Conservation (phyloP, 106 monocot species). For the Dendrobium chrysotoxum region DNA sequence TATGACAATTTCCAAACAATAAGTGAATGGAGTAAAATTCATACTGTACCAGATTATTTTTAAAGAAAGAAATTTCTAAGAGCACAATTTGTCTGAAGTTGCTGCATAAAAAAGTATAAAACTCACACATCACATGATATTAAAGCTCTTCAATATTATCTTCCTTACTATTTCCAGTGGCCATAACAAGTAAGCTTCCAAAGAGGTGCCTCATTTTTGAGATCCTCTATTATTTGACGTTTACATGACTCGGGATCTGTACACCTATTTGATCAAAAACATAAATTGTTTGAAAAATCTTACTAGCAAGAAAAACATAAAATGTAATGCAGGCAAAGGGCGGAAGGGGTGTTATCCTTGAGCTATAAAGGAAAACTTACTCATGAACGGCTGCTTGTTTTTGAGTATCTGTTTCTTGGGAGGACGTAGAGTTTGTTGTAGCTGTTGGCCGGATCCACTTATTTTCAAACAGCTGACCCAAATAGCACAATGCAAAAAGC, state of each 20-base stretch:
- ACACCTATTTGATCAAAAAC: conserved; percentile 40
- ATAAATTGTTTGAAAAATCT: background rate
- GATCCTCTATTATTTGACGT: conserved; percentile 68
- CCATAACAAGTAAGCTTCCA: conserved; percentile 92
- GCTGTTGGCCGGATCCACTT: conserved; percentile 43
- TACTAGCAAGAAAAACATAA: background rate
- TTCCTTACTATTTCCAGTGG: conserved; percentile 59
- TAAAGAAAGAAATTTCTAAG: background rate
- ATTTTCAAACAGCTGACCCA: conserved; percentile 65
- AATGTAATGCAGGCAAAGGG: background rate
- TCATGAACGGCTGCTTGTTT: conserved; percentile 36
- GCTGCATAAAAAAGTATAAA: background rate
- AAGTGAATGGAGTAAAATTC: background rate
- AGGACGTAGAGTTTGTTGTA: conserved; percentile 20
- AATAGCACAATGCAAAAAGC: too few species aligned
- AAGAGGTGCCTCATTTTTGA: conserved; percentile 73
- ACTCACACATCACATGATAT: background rate
- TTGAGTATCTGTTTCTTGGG: conserved; percentile 30
- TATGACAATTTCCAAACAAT: background rate
- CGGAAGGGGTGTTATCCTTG: background rate
- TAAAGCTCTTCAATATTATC: conserved; percentile 2
- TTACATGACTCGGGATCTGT: conserved; percentile 82
- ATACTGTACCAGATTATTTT: background rate
- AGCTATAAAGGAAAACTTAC: conserved; percentile 30
- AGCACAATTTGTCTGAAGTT: background rate